Evolutionary conservation across 805 yeast species (phyloP), one percentile per base, ranked within the genome.

Genomic region (Teunomyces barrocoloradensis): DNA sequence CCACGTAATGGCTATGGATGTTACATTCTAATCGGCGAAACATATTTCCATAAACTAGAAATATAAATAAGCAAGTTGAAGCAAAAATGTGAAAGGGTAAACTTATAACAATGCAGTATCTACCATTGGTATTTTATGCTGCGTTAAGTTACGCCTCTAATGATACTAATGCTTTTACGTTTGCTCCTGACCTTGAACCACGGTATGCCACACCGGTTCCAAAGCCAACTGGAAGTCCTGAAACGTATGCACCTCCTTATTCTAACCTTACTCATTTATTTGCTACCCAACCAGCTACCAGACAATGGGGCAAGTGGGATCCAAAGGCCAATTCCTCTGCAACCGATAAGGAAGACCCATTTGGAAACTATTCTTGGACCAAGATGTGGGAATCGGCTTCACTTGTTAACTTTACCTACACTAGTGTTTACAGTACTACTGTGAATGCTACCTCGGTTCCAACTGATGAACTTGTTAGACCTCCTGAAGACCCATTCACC

Each of bases 321-420:
- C 58, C 57, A 2, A 33, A 41, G 11, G 42, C 51, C 5, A 45
- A 48, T 4, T 35, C 13, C 4, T 28, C 53, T 15, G 50, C 54
- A 15, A 47, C 56, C 5, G 60, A 57, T 42, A 30, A 52, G 9
- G 52, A 53, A 17, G 58, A 57, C 32, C 60, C 60, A 13, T 55
- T 53, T 44, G 60, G 60, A 10, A 53, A 57, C 27, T 51, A 48
- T 29, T 57, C 60, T n/a, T 57, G 60, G 60, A 49, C 50, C 21
- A 43, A 52, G 40, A 13, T 52, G 29, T 57, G 60, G 60, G 48
- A 41, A 27, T 35, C 23, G 6, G 56, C 54, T 15, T 34, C 43
- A 2, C 39, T 55, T 36, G 36, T 18, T 9, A 53, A 52, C 44
- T 56, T 49, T 30, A 53, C 57, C n/a, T 40, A 49, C 28, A 42